Percentiles rank a stretch among this genome's conserved stretches.
Conservation (phyloP, 2,329 filamentous ascomycete species). For the Rhytidhysteron rufulum region DNA sequence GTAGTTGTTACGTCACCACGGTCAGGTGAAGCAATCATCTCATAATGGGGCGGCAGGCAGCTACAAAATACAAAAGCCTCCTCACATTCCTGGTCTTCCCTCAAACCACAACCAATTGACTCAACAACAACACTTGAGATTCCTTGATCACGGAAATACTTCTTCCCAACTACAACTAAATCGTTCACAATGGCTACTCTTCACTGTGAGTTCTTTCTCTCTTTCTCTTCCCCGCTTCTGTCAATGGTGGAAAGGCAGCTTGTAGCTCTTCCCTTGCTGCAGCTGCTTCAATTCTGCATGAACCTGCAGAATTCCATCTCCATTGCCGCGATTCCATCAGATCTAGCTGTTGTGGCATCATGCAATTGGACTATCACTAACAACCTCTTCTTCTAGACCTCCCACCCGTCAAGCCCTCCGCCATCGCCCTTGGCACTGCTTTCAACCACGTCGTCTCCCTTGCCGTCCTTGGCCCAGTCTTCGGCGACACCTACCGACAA, state of each 20-base stretch:
- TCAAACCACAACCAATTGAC: conserved; percentile 5
- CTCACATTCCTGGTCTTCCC: conserved; percentile 19
- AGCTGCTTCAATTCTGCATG: background rate
- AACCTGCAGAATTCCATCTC: background rate
- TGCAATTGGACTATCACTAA: conserved; percentile 2
- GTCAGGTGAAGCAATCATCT: conserved; percentile 28
- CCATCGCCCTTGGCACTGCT: conserved; percentile 90
- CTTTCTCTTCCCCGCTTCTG: background rate
- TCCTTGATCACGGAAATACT: conserved; percentile 10
- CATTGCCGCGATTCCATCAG: background rate
- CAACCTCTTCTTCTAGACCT: conserved; percentile 50
- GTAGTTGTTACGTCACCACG: conserved; percentile 26
- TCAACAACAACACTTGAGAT: conserved; percentile 2
- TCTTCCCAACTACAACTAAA: conserved; percentile 8
- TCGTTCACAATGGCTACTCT: conserved; percentile 54
- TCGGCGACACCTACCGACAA: conserved; percentile 91
- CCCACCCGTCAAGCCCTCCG: conserved; percentile 90
- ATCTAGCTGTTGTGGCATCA: background rate
- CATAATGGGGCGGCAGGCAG: conserved; percentile 14
- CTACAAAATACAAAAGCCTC: conserved; percentile 35
- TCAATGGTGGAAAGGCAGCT: background rate
- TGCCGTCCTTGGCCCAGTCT: conserved; percentile 81
- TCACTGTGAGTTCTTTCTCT: conserved; percentile 48
- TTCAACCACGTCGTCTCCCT: conserved; percentile 93
- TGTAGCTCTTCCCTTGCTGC: background rate